These are phyloP conservation scores for Paracorniculantispora psalliotae DNA, from an alignment of 2,329 filamentous ascomycete genomes.

Conservation along the genomic window DNA sequence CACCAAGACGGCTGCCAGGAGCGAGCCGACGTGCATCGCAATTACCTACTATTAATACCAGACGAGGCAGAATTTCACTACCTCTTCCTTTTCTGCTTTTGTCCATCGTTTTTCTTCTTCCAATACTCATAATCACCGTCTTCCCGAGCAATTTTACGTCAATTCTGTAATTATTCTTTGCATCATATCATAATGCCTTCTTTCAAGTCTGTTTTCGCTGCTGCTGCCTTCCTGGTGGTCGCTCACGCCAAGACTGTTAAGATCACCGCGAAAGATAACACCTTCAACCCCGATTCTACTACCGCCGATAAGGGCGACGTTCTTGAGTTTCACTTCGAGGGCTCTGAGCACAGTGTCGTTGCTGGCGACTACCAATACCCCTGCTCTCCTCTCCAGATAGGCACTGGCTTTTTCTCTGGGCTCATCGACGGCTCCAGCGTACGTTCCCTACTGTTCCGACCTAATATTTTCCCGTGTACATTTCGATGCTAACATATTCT, in stretches of 20 bases:
- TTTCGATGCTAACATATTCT: neutral
- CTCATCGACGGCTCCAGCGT: conserved; percentile 27
- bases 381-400: conserved; percentile 28
- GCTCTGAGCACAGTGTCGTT: conserved; percentile 35
- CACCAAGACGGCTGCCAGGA: neutral
- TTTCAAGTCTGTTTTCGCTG: conserved; percentile 23
- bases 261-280: conserved; percentile 29
- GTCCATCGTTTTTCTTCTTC: neutral
- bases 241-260: conserved; percentile 28
- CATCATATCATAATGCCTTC: conserved; percentile 24
- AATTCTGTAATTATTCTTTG: neutral
- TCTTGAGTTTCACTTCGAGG: conserved; percentile 33
- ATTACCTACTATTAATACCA: neutral
- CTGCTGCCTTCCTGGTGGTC: conserved; percentile 22
- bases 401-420: conserved; percentile 35
- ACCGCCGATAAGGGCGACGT: conserved; percentile 29
- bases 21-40: neutral
- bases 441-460: conserved; percentile 15
- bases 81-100: neutral
- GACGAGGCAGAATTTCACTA: neutral
- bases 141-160: neutral
- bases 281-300: conserved; percentile 30
- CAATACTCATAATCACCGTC: neutral
- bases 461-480: too few species aligned
- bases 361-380: conserved; percentile 30